phyloP scores from a whole-genome alignment of 2,329 filamentous ascomycete genomes.

The Chlorencoelia australis region DNA sequence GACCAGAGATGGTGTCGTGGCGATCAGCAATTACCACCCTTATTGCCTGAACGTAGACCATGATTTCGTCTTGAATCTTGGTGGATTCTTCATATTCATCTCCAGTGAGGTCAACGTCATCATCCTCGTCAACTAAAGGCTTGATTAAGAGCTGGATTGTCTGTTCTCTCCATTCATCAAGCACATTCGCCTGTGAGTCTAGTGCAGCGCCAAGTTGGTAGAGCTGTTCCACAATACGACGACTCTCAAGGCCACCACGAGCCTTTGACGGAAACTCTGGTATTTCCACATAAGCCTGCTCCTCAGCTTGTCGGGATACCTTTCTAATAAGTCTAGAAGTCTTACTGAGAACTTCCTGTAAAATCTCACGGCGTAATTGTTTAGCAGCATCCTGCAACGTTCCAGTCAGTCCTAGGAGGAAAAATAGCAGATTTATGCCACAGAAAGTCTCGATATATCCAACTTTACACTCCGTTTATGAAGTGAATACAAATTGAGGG shows the following conservation, averaged over 20 bases:
- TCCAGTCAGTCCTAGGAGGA: too few relatives aligned
- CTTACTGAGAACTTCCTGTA: conserved; percentile 40
- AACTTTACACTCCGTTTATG: too few relatives aligned
- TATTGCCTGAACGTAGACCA: conserved; percentile 74
- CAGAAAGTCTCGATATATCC: too few relatives aligned
- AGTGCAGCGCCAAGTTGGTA: conserved; percentile 55
- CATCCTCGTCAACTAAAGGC: conserved; percentile 76
- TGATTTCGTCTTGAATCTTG: conserved; percentile 77
- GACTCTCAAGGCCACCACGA: conserved; percentile 57
- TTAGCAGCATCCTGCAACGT: conserved; percentile 77
- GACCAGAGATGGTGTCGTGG: conserved; percentile 64
- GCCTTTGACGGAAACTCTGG: conserved; percentile 45
- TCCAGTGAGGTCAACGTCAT: conserved; percentile 64
- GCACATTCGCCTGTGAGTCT: conserved; percentile 59
- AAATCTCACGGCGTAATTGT: conserved; percentile 63
- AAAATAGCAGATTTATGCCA: too few relatives aligned
- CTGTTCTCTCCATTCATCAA: conserved; percentile 66
- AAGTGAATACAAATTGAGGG: too few relatives aligned
- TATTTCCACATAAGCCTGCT: conserved; percentile 50
- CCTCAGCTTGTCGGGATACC: conserved; percentile 36
- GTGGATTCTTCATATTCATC: conserved; percentile 86
- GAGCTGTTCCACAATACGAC: conserved; percentile 53
- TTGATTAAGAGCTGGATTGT: conserved; percentile 63
- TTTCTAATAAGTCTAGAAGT: conserved; percentile 1
- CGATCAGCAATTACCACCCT: conserved; percentile 71